Evolutionary conservation across 2,329 filamentous ascomycete species (phyloP), one percentile per base, ranked within the genome.

Genomic region (Calonectria montana): DNA sequence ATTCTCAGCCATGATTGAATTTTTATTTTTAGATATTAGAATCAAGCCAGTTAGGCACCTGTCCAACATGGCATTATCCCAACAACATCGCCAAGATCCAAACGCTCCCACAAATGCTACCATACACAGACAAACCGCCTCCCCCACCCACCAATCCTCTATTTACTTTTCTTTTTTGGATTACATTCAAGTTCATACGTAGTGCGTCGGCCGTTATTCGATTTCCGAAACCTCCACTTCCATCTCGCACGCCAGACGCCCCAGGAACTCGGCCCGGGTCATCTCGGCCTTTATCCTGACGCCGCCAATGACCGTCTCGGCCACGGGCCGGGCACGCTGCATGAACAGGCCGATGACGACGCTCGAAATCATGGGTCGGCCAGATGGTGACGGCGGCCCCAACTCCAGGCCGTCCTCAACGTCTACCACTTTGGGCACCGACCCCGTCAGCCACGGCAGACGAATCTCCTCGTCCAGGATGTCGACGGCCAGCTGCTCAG

Each of bases 341-440:
- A 74, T 77, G 27, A 79, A 79, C 29, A 78, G 57, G 55, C 78
- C 77, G 27, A 79, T 69, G 45, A 79, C 77, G n/a, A 73, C 77
- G 63, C 66, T 73, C 16, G 76, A 66, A 18, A 71, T 70, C 41
- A 78, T 65, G 15, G 73, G 65, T 27, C 70, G 41, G 13, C 41
- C 62, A 6, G 61, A 27, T 27, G 50, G 48, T 27, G 62, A 57
- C 47, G 69, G 53, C 29, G 69, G 55, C n/a, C 47, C 70, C 57
- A 77, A 65, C 10, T 77, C 77, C 62, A 75, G 45, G 5, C 77
- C 77, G 23, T 79, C 77, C 31, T 78, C 74, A 18, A 76, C 76
- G 47, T 79, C 77, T n/a, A 78, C 72, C 65, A 76, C 77, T 21
- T 72, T 73, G 10, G 77, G 73, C n/a, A 73, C 62, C 62, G 76